Percentiles rank a stretch among this genome's conserved stretches.
Evolutionary conservation across 345 rosid species (phyloP).

Genomic region (Pistacia vera): DNA sequence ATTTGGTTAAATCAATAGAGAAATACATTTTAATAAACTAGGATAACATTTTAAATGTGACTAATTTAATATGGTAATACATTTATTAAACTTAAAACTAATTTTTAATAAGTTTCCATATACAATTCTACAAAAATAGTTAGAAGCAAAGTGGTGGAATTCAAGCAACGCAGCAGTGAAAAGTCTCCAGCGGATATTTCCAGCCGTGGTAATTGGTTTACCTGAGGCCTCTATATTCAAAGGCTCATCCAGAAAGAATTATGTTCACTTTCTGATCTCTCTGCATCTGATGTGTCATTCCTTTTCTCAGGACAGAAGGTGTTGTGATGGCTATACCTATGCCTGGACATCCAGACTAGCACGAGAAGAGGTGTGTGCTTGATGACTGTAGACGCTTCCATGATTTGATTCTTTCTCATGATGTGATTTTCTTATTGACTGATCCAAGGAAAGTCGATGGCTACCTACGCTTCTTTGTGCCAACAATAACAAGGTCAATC

Average conservation of each 20-base stretch:
- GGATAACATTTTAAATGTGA: too few relatives aligned
- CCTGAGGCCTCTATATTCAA: conserved; percentile 11
- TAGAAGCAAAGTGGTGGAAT: conserved; percentile 57
- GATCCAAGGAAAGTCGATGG: conserved; percentile 99
- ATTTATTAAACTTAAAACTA: too few relatives aligned
- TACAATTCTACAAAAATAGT: too few relatives aligned
- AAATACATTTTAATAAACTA: too few relatives aligned
- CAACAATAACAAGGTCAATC: conserved; percentile 69
- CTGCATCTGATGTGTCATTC: conserved; percentile 6
- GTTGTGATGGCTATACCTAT: conserved; percentile 90
- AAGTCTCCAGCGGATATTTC: conserved; percentile 83
- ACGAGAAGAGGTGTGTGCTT: conserved; percentile 77
- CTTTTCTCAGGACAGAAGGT: conserved; percentile 63
- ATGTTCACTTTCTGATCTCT: not conserved
- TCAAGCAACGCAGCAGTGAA: conserved; percentile 86
- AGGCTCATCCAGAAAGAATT: not conserved
- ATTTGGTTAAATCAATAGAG: too few relatives aligned
- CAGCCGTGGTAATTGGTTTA: conserved; percentile 73
- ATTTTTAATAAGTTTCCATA: too few relatives aligned
- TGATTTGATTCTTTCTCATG: conserved; percentile 78
- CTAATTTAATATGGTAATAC: too few relatives aligned
- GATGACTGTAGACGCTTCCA: conserved; percentile 68
- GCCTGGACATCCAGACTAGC: conserved; percentile 95
- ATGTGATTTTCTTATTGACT: conserved; percentile 88
- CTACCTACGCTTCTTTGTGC: conserved; percentile 88